Evolutionary conservation across 352 stramenopile genomes (phyloP), one percentile per base, ranked within the genome.

Genomic region (Phytophthora melonis): DNA sequence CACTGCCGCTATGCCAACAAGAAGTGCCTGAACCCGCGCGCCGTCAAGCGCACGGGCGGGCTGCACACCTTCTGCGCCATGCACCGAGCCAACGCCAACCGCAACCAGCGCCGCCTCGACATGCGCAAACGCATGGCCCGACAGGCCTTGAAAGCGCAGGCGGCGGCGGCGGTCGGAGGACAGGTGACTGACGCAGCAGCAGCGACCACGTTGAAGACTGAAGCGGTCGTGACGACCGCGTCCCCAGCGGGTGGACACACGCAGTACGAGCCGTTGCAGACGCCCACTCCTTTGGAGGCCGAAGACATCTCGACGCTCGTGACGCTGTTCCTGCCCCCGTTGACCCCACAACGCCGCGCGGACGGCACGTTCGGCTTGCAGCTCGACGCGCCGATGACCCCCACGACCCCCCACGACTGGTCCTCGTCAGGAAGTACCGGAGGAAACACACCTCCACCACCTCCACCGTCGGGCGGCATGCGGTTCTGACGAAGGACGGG

Each of bases 1-100:
- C 74, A 74, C 27, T 93, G 86, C 69, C 78, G 81, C 55, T 93
- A 93, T 60, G 76, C 86, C 49, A 88, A 84, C 77, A 93, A 93
- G 36, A 81, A 83, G 27, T 93, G 86, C 62, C 62, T 78, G 2
- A 82, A 84, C 41, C 64, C 75, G 13, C 86, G 86, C 47, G 79
- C 81, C 11, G 57, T 84, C 41, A 92, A 92, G 56, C 81, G 77
- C 32, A 88, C 80, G 7, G 86, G 86, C 3, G 78, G 80, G 4
- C 63, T 93, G 19, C 86, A 93, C 73, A 88, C 80, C 25, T 87
- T 91, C 47, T 93, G 86, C 52, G 76, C 87, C 45, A 75, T 85
- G 61, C 86, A 93, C 63, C 82, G 86, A 1, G 73, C 75, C 27
- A 86, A 89, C 27, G 86, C 86, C 36, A 93, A 93, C 62, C 83